Evolutionary conservation across 2,329 filamentous ascomycete species (phyloP), one percentile per base, ranked within the genome.

Genomic region (Alternaria sp.): DNA sequence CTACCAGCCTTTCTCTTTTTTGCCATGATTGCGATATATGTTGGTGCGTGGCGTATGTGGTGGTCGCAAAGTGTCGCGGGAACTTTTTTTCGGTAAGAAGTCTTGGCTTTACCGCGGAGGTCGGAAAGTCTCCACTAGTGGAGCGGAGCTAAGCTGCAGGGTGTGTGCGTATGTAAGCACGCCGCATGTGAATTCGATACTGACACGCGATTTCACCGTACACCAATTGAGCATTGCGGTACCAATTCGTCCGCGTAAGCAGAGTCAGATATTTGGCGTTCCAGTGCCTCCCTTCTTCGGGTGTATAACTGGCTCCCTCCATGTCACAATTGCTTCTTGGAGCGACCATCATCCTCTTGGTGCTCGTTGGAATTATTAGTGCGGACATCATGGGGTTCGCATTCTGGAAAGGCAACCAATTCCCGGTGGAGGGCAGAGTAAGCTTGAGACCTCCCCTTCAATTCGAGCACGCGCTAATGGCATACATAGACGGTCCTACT

Each of bases 391-490:
- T 94, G 91, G 89, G 90, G n/a, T 76, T 90, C 62, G 91, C 93
- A 62, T 79, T 79, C 26, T 81, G 86, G 59, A 72, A 66, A 44
- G 90, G 87, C 70, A 93, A 97, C 77, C 87, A 93, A 66, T 93
- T 98, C 83, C 88, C 90, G 54, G 92, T 97, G 11, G 89, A 93
- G 72, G 93, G 93, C 79, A 92, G 91, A 85, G 94, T 30, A 12
- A 25, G 23, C 23, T 25, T 25, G 1, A 8, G 23, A 25, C 6
- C 23, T 25, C 23, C 6, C 23, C 7, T 25, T 25, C 23, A 25
- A 25, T 25, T 25, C 23, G 23, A 25, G 23, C 6, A 25, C 6
- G 59, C 59, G 15, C 69, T 49, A 10, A 65, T 15, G 17, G 55
- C 5, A 3, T 2, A 19, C 1, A 12, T 71, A 97, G 93, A 97